These are phyloP conservation scores for Alnus rubra DNA, from an alignment of 306 rosid genomes.

Conservation along the genomic window DNA sequence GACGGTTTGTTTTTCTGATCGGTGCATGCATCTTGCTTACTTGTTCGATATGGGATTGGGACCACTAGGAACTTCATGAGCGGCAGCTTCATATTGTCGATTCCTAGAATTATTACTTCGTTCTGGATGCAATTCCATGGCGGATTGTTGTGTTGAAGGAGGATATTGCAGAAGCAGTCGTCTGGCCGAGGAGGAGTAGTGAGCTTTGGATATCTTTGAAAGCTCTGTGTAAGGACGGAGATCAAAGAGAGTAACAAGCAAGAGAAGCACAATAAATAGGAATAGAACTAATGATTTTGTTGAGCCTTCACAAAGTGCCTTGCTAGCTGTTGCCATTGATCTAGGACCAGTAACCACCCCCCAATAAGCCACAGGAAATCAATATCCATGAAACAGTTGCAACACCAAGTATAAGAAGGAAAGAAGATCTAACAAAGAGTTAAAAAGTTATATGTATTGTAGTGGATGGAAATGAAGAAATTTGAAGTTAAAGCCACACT, in stretches of 20 bases:
- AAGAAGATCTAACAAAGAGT: not conserved
- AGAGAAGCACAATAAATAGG: not conserved
- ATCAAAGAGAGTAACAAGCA: conserved; percentile 11
- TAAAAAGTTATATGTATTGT: not conserved
- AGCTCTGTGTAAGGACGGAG: not conserved
- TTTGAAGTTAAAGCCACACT: not conserved
- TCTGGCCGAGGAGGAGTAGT: not conserved
- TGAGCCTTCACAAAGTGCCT: conserved; percentile 3
- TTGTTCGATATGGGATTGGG: conserved; percentile 20
- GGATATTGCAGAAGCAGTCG: not conserved
- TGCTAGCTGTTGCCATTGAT: conserved; percentile 15
- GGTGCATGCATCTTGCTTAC: conserved; percentile 4
- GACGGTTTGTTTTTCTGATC: not conserved
- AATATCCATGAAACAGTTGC: conserved; percentile 17
- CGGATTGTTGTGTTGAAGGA: not conserved
- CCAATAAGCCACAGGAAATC: conserved; percentile 5
- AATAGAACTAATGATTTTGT: not conserved
- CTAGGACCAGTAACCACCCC: conserved; percentile 5
- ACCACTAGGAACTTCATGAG: conserved; percentile 16
- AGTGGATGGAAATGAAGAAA: not conserved
- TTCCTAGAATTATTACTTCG: not conserved
- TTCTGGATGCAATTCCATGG: conserved; percentile 1
- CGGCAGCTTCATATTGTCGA: conserved; percentile 8
- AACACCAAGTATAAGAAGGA: not conserved
- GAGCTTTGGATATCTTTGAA: not conserved